phyloP scores from a whole-genome alignment of 2,329 filamentous ascomycete genomes.

The Alternaria sp. region DNA sequence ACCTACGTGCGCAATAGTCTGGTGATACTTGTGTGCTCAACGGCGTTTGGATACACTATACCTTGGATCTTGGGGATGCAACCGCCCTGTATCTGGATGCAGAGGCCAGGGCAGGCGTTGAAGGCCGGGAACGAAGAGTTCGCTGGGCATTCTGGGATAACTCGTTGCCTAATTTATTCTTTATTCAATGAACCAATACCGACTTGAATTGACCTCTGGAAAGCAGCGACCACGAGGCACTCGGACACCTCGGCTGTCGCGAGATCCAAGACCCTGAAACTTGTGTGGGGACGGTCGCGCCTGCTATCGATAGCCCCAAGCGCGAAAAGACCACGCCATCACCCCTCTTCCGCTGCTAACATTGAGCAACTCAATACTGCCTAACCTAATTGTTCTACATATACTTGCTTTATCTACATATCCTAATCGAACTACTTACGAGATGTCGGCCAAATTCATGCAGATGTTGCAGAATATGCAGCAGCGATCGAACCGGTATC shows the following conservation, averaged over 20 bases:
- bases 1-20: neutral
- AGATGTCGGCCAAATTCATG: slow-evolving; percentile 24
- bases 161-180: neutral
- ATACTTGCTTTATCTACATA: neutral
- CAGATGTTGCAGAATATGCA: slow-evolving; percentile 26
- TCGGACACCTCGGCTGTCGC: neutral
- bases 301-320: slow-evolving; percentile 7
- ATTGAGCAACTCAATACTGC: neutral
- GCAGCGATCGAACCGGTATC: slow-evolving; percentile 13
- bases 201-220: neutral
- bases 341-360: neutral
- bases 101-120: neutral
- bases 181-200: neutral
- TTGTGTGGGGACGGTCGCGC: neutral
- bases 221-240: neutral
- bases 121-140: neutral
- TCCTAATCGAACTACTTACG: slow-evolving; percentile 2
- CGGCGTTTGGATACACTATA: slow-evolving; percentile 12
- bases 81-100: neutral
- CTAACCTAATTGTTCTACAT: neutral
- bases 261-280: slow-evolving; percentile 1
- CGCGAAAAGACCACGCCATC: slow-evolving; percentile 7
- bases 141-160: neutral
- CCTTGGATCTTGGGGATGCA: slow-evolving; percentile 1
- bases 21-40: slow-evolving; percentile 1